Percentiles rank a stretch among this genome's conserved stretches.
Conservation (phyloP, 75 land plant genomes). For the Pinus albicaulis region DNA sequence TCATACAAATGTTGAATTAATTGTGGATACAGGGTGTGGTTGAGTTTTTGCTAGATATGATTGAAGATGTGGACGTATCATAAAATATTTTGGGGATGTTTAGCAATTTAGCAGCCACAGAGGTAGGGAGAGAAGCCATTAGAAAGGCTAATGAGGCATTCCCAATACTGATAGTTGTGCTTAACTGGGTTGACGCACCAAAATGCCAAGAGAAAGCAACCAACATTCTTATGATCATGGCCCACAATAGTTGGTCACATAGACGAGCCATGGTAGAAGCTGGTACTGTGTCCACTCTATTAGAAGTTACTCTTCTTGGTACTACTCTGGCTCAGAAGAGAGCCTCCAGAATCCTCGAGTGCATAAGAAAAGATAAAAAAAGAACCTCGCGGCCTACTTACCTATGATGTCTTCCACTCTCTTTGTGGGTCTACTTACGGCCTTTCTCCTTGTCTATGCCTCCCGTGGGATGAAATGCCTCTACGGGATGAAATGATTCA, state of each 20-base stretch:
- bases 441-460: no score
- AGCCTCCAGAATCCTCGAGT: conserved; percentile 78
- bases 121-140: conserved; percentile 63
- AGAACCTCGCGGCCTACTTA: no score
- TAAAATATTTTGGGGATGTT: conserved; percentile 56
- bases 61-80: conserved; percentile 42
- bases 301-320: conserved; percentile 81
- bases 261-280: conserved; percentile 71
- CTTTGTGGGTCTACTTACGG: no score
- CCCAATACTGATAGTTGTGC: conserved; percentile 56
- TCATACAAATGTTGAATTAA: conserved; percentile 30
- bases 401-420: no score
- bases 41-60: conserved; percentile 22
- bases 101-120: conserved; percentile 56
- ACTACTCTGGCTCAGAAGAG: conserved; percentile 83
- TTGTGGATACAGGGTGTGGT: conserved; percentile 50
- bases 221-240: conserved; percentile 87
- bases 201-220: conserved; percentile 88
- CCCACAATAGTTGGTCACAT: conserved; percentile 62
- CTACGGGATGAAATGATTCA: no score
- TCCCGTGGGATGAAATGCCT: no score
- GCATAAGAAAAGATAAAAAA: conserved; percentile 58
- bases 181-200: conserved; percentile 65
- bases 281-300: conserved; percentile 56
- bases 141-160: conserved; percentile 26